A percentile compares a stretch with the other conserved stretches of the same genome.
phyloP scores from a whole-genome alignment of 768 basidiomycete genomes.

The Suillus bovinus region DNA sequence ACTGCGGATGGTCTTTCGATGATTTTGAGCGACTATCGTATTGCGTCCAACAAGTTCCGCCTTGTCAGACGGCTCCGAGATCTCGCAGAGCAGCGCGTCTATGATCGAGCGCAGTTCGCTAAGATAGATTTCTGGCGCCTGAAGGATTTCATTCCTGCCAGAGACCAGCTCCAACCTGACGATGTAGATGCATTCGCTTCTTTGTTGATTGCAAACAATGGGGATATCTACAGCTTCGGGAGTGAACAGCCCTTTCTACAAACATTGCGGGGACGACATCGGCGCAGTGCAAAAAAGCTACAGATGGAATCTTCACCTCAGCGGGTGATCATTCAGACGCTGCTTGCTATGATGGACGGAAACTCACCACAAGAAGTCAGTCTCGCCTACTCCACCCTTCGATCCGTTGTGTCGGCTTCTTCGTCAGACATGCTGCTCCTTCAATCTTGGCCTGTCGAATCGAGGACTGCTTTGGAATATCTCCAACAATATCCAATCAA shows the following conservation, averaged over 20 bases:
- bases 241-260: conserved; percentile 47
- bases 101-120: conserved; percentile 49
- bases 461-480: conserved; percentile 47
- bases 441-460: conserved; percentile 39
- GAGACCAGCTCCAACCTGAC: conserved; percentile 54
- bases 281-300: conserved; percentile 7
- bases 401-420: conserved; percentile 48
- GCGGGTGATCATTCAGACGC: conserved; percentile 49
- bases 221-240: conserved; percentile 61
- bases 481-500: conserved; percentile 46
- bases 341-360: conserved; percentile 61
- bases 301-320: conserved; percentile 37
- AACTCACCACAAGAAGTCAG: conserved; percentile 49
- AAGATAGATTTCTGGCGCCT: conserved; percentile 79
- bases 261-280: conserved; percentile 42
- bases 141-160: conserved; percentile 70
- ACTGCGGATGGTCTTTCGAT: conserved; percentile 48
- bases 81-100: conserved; percentile 39
- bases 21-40: conserved; percentile 58
- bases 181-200: conserved; percentile 75
- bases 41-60: conserved; percentile 75
- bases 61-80: conserved; percentile 66
- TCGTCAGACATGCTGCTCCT: conserved; percentile 30
- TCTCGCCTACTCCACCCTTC: conserved; percentile 64
- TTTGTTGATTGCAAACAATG: conserved; percentile 58